Base-by-base conservation (phyloP, 2,329 filamentous ascomycete species). In the Neocatenulostroma microsporum region DNA sequence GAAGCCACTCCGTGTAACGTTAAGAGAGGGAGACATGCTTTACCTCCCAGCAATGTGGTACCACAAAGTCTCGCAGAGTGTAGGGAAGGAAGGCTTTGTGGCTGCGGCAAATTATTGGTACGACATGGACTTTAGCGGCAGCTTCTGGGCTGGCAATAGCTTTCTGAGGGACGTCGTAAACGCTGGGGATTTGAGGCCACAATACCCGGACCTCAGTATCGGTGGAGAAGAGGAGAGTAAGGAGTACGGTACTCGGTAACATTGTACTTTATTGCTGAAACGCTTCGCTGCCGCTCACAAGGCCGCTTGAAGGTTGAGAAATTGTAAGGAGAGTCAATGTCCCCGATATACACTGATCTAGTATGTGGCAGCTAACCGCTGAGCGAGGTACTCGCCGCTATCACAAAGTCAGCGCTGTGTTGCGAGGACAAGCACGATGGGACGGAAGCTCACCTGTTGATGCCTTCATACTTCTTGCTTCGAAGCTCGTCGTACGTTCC, bases 51-150 rank as follows among this genome's bases (percentile, higher is more conserved):
- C 82, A 5, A 74, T 88, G 69, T 91, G 84, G 84, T 85, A 84
- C 55, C 84, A 91, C 56, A 87, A 89, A 56, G 84, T 91, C 4
- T 77, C 74, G 5, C 84, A 91, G 55, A 78, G 73, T 2, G 78
- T 76, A 46, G 70, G 69, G 0, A 64, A 74, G 0, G 82, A 87
- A 44, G 80, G 79, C 0, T 76, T 88, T 21, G 85, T 83, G 27
- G 76, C 82, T 38, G 82, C 84, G 1, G 78, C 87, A 24, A 91
- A 91, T 53, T 89, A 89, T 58, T 91, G 84, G 81, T 87, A 87
- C 47, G 83, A 89, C 55, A 82, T 88, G 72, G 80, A 85, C 20
- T 88, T 84, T 49, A 68, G 67, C 18, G 82, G 83, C 0, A 71
- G 74, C 0, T 73, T 86, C 21, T 86, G 80, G 62, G 72, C 80